A percentile compares a stretch with the other conserved stretches of the same genome.
phyloP scores from a whole-genome alignment of 2,329 filamentous ascomycete species.

The Pseudogymnoascus sp. region DNA sequence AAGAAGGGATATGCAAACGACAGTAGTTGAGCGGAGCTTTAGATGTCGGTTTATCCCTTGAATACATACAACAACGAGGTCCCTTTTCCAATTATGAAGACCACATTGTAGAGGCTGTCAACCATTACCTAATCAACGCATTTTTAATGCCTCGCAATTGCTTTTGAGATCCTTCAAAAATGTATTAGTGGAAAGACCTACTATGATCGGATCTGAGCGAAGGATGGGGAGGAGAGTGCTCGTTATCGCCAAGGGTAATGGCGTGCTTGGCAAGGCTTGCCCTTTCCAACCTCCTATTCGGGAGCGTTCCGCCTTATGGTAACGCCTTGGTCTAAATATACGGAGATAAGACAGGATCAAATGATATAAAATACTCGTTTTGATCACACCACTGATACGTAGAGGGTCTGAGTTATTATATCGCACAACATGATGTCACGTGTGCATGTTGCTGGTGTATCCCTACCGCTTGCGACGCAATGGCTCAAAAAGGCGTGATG shows the following conservation, averaged over 20 bases:
- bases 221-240: background rate
- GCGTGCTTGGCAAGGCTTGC: background rate
- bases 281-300: background rate
- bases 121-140: background rate
- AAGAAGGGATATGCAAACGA: background rate
- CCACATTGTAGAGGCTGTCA: background rate
- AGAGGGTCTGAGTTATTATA: background rate
- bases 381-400: background rate
- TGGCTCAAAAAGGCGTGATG: background rate
- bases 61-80: background rate
- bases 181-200: background rate
- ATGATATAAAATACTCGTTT: background rate
- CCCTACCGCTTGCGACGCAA: background rate
- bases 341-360: background rate
- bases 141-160: background rate
- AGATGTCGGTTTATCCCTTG: background rate
- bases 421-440: background rate
- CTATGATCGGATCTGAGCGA: background rate
- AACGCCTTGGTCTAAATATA: background rate
- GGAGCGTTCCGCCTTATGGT: background rate
- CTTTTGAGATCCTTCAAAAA: background rate
- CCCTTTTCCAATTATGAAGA: too few relatives aligned
- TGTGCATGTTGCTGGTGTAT: background rate
- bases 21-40: background rate
- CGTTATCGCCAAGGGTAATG: conserved; percentile 3